Conservation (phyloP, 176 grass and related monocot species). For the Hordeum vulgare region DNA sequence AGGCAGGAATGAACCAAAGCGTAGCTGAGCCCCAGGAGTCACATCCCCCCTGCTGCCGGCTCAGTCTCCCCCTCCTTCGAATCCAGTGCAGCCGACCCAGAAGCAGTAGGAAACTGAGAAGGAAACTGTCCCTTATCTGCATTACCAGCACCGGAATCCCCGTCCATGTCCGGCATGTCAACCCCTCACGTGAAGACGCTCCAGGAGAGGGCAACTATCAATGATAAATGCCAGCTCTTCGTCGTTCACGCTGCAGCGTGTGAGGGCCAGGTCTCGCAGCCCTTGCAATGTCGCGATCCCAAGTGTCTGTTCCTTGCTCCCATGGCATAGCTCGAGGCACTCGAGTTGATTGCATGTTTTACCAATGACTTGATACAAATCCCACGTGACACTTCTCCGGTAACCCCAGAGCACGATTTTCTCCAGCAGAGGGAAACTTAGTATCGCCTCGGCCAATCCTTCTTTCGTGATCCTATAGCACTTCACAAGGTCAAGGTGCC, state of each 20-base stretch:
- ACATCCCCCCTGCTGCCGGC: too few relatives aligned
- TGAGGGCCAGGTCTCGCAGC: neutral
- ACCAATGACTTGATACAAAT: neutral
- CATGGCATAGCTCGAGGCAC: neutral
- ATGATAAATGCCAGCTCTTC: neutral
- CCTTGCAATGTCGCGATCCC: neutral
- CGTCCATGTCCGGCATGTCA: too few relatives aligned
- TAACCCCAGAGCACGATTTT: neutral
- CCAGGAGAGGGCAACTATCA: neutral
- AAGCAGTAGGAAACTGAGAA: too few relatives aligned
- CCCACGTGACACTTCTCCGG: neutral
- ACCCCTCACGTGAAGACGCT: neutral
- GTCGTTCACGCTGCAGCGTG: neutral
- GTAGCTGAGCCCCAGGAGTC: too few relatives aligned
- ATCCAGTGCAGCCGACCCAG: too few relatives aligned
- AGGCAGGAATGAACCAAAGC: too few relatives aligned
- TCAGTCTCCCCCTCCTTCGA: too few relatives aligned
- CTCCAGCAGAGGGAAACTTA: neutral
- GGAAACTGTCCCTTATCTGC: too few relatives aligned
- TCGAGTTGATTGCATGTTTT: neutral
- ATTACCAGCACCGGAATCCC: too few relatives aligned
- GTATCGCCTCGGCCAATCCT: neutral
- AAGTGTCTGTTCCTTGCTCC: neutral
- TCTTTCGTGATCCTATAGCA: neutral
- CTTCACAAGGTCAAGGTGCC: neutral